Conservation (phyloP, 495 filamentous ascomycete species). For the Hypoxylon cercidicola region DNA sequence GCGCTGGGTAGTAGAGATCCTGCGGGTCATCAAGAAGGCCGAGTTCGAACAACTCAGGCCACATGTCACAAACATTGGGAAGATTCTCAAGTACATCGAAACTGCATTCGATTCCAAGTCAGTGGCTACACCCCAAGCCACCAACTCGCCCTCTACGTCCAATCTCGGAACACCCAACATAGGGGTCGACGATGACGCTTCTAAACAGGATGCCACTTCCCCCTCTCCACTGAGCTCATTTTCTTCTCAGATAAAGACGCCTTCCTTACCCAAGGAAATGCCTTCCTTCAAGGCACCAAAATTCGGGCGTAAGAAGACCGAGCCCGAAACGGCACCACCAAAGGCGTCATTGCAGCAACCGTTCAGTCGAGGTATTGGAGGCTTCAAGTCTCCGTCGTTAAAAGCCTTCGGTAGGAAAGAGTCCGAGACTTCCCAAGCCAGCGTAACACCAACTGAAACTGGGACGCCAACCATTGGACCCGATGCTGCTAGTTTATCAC, state of each 20-base stretch:
- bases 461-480: conserved; percentile 1
- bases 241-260: conserved; percentile 18
- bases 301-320: conserved; percentile 25
- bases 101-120: conserved; percentile 19
- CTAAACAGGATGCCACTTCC: conserved; percentile 4
- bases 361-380: conserved; percentile 15
- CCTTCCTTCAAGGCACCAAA: conserved; percentile 26
- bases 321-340: conserved; percentile 5
- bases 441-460: conserved; percentile 21
- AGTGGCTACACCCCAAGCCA: not conserved
- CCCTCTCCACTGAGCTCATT: conserved; percentile 18
- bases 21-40: conserved; percentile 38
- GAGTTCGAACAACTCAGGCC: conserved; percentile 41
- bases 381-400: conserved; percentile 30
- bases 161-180: not conserved
- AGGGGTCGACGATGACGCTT: not conserved
- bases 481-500: conserved; percentile 5
- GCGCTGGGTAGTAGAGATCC: conserved; percentile 43
- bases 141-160: conserved; percentile 1
- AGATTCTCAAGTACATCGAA: conserved; percentile 47
- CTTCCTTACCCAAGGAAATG: conserved; percentile 24
- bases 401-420: conserved; percentile 26
- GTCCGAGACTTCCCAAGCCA: conserved; percentile 6
- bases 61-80: conserved; percentile 44
- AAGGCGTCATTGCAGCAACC: conserved; percentile 2